A percentile compares a stretch with the other conserved stretches of the same genome.
Conservation (phyloP, 164 flowering plant genomes). For the Magnolia kwangsiensis region DNA sequence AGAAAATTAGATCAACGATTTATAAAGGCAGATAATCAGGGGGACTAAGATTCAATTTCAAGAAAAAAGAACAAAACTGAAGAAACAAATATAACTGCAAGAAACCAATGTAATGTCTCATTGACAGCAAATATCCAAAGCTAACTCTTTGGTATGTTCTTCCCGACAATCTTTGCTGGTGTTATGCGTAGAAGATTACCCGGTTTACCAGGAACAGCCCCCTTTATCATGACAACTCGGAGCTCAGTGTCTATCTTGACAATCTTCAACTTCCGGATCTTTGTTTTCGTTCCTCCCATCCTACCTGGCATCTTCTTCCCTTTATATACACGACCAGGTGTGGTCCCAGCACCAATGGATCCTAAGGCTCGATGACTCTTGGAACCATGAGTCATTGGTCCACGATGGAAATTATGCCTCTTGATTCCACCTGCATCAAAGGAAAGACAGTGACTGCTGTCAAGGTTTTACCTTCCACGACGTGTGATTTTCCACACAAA, state of each 20-base stretch:
- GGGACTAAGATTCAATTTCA: not conserved
- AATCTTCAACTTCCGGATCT: constrained; percentile 80
- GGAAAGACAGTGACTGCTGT: not conserved
- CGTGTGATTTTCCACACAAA: not conserved
- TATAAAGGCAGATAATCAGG: not conserved
- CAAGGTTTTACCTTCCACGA: no score
- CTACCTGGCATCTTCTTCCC: constrained; percentile 99
- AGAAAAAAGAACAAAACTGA: not conserved
- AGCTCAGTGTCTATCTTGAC: constrained; percentile 84
- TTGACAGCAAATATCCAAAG: not conserved
- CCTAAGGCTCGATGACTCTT: constrained; percentile 92
- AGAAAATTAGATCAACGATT: no score
- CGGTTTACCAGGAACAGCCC: constrained; percentile 97
- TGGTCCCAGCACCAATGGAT: constrained; percentile 97
- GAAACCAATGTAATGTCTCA: constrained; percentile 1
- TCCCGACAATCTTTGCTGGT: constrained; percentile 94
- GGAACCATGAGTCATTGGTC: constrained; percentile 94
- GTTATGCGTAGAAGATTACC: constrained; percentile 92
- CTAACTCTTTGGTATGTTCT: constrained; percentile 85
- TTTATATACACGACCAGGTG: constrained; percentile 85
- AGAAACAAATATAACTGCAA: not conserved
- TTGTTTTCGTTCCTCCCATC: constrained; percentile 89
- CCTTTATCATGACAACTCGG: constrained; percentile 81
- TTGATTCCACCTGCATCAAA: constrained; percentile 79
- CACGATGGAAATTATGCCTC: constrained; percentile 76